Evolutionary conservation across 2,329 filamentous ascomycete species (phyloP).

Genomic region (Aquanectria penicillioides): DNA sequence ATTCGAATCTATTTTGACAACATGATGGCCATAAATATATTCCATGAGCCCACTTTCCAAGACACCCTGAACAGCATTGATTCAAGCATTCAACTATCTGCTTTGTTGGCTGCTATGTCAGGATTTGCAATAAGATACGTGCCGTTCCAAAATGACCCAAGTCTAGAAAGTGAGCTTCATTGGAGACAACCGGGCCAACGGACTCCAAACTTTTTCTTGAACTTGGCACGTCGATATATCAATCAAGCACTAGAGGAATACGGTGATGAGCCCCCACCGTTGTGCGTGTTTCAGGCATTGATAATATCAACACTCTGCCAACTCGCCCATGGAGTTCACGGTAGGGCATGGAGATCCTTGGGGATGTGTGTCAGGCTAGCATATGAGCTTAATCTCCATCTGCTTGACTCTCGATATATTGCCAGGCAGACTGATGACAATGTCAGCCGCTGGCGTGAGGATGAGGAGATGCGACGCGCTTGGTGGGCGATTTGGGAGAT

Average conservation of each 20-base stretch:
- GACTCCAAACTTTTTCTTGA: constrained; percentile 16
- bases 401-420: constrained; percentile 36
- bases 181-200: not conserved
- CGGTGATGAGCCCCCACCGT: constrained; percentile 44
- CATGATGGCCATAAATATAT: constrained; percentile 45
- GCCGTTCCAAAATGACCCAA: not conserved
- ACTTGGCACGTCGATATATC: constrained; percentile 37
- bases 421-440: too few relatives aligned
- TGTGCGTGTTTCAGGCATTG: constrained; percentile 49
- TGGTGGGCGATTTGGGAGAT: constrained; percentile 57
- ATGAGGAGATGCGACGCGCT: constrained; percentile 50
- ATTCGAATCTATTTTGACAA: constrained; percentile 43
- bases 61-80: constrained; percentile 36
- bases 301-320: constrained; percentile 48
- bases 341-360: constrained; percentile 48
- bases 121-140: constrained; percentile 41
- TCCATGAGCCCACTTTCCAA: constrained; percentile 42
- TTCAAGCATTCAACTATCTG: constrained; percentile 27
- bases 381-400: constrained; percentile 49
- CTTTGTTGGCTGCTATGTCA: constrained; percentile 46
- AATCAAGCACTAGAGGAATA: constrained; percentile 45
- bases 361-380: constrained; percentile 43
- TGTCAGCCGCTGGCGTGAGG: constrained; percentile 38
- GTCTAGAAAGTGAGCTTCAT: not conserved
- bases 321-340: constrained; percentile 47